A percentile compares a stretch with the other conserved stretches of the same genome.
Conservation (phyloP, 192 early-diverging fungal genomes). For the Coemansia sp. region DNA sequence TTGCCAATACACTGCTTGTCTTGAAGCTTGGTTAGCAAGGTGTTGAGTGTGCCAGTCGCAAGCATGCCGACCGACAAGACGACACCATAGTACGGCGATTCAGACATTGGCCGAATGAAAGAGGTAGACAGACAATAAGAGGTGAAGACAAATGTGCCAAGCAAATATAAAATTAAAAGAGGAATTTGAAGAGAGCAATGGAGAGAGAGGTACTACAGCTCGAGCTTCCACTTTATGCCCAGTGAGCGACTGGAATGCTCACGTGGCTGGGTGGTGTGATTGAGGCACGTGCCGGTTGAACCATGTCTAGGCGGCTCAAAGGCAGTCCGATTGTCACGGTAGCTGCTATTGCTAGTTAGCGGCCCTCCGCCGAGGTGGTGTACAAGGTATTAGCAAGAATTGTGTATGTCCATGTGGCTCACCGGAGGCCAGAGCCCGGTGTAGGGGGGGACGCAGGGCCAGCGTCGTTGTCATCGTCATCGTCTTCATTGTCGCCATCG, state of each 20-base stretch:
- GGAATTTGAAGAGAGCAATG: not conserved
- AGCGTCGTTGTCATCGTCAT: constrained; percentile 19
- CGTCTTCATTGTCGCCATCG: constrained; percentile 32
- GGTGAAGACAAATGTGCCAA: not conserved
- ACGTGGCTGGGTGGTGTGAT: constrained; percentile 4
- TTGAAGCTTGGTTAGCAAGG: constrained; percentile 83
- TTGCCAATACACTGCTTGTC: constrained; percentile 89
- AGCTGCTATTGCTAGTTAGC: not conserved
- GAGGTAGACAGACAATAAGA: not conserved
- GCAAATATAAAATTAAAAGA: constrained; percentile 1
- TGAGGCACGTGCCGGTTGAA: constrained; percentile 5
- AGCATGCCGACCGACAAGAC: constrained; percentile 73
- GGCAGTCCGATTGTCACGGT: not conserved
- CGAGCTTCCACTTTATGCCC: not conserved
- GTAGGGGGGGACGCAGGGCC: not conserved
- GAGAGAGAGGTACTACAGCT: not conserved
- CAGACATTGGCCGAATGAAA: constrained; percentile 19
- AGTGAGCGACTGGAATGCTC: not conserved
- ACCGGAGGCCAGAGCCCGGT: not conserved
- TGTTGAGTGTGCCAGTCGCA: constrained; percentile 73
- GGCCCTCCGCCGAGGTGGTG: not conserved
- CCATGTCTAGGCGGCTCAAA: constrained; percentile 5
- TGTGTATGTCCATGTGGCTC: not conserved
- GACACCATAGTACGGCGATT: constrained; percentile 30
- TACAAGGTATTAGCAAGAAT: not conserved